Conservation (phyloP, 495 filamentous ascomycete species). For the Trichoderma parareesei region DNA sequence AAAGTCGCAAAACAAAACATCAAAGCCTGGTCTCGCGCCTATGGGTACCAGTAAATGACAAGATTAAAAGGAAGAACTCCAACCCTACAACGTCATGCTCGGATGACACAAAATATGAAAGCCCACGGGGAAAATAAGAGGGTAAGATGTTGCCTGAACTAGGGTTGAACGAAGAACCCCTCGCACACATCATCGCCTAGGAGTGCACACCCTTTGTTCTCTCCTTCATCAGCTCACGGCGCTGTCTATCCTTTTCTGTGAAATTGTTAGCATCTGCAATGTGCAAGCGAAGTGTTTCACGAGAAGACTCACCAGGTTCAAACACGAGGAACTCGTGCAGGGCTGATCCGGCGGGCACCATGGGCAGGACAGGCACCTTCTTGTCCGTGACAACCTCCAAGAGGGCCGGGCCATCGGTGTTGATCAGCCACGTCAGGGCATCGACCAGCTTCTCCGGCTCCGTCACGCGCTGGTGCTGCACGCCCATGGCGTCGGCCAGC, state of each 20-base stretch:
- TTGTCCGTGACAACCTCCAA: slow-evolving; percentile 54
- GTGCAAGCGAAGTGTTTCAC: background rate
- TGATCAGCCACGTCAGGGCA: slow-evolving; percentile 81
- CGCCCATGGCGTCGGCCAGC: slow-evolving; percentile 74
- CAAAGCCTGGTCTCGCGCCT: background rate
- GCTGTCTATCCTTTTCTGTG: slow-evolving; percentile 63
- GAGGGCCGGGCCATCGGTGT: slow-evolving; percentile 69
- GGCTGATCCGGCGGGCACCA: slow-evolving; percentile 82
- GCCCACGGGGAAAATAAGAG: background rate
- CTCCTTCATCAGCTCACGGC: slow-evolving; percentile 63
- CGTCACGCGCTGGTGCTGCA: slow-evolving; percentile 56
- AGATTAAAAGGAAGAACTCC: background rate
- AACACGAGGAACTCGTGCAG: slow-evolving; percentile 92
- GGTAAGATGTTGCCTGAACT: background rate
- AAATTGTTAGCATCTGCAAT: background rate
- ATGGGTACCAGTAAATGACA: background rate
- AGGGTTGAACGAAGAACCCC: background rate
- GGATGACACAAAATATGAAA: background rate
- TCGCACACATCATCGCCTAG: background rate
- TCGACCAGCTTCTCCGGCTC: slow-evolving; percentile 65
- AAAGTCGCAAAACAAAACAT: background rate
- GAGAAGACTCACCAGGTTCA: slow-evolving; percentile 58
- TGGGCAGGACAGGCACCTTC: slow-evolving; percentile 96
- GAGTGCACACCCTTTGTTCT: slow-evolving; percentile 51
- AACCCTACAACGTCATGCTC: background rate